Conservation (phyloP, 2,329 filamentous ascomycete species). For the Pseudogymnoascus sp. region DNA sequence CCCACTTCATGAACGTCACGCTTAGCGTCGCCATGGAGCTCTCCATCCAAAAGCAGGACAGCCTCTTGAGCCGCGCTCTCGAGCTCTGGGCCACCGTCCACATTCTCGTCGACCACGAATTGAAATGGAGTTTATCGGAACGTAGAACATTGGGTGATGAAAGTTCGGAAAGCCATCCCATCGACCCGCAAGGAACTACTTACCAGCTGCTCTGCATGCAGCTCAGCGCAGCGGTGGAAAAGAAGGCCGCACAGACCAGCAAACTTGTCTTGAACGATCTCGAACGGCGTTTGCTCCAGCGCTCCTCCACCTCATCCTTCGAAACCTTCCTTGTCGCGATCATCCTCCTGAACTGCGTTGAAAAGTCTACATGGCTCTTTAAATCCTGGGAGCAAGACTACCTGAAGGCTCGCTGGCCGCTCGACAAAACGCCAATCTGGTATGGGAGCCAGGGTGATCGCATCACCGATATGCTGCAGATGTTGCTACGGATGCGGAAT, state of each 20-base stretch:
- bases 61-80: slow-evolving; percentile 48
- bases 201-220: slow-evolving; percentile 58
- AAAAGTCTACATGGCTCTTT: slow-evolving; percentile 63
- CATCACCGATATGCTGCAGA: slow-evolving; percentile 50
- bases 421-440: slow-evolving; percentile 47
- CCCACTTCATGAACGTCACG: slow-evolving; percentile 51
- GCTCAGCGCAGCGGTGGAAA: slow-evolving; percentile 56
- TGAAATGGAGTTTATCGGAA: slow-evolving; percentile 47
- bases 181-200: slow-evolving; percentile 21
- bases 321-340: slow-evolving; percentile 54
- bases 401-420: slow-evolving; percentile 48
- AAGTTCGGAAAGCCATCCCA: slow-evolving; percentile 38
- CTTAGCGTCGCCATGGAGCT: slow-evolving; percentile 42
- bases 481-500: slow-evolving; percentile 54
- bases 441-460: slow-evolving; percentile 54
- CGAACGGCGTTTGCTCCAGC: slow-evolving; percentile 53
- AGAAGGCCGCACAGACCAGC: slow-evolving; percentile 53
- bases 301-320: slow-evolving; percentile 51
- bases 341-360: slow-evolving; percentile 57
- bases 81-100: slow-evolving; percentile 60
- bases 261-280: slow-evolving; percentile 51
- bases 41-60: slow-evolving; percentile 43
- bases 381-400: slow-evolving; percentile 60
- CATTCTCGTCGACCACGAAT: slow-evolving; percentile 53
- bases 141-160: slow-evolving; percentile 34